These are phyloP conservation scores for Dactylellina sp. DNA, from an alignment of 2,329 filamentous ascomycete genomes.

Conservation along the genomic window DNA sequence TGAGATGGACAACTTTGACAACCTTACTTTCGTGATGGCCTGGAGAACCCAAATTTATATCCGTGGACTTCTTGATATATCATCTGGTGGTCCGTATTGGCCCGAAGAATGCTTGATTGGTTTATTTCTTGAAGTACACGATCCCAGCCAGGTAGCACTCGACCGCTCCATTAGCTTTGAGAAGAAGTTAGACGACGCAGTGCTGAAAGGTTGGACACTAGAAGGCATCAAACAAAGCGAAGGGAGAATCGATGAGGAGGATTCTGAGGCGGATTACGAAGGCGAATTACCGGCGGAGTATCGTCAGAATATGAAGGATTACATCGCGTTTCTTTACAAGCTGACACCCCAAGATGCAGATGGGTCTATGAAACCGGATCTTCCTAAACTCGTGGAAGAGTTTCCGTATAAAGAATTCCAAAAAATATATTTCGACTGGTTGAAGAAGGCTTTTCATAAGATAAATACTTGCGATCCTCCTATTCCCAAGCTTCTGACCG, in stretches of 20 bases:
- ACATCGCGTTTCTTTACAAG: neutral
- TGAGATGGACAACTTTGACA: constrained; percentile 7
- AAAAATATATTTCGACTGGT: constrained; percentile 10
- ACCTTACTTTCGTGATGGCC: constrained; percentile 8
- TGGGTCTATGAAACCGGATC: neutral
- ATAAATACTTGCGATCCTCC: constrained; percentile 6
- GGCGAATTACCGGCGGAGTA: neutral
- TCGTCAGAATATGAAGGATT: neutral
- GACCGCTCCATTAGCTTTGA: constrained; percentile 8
- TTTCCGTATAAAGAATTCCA: constrained; percentile 21
- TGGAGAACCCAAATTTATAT: constrained; percentile 44
- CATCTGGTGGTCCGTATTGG: neutral
- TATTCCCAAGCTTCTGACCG: neutral
- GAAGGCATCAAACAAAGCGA: too few species aligned
- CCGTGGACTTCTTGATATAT: neutral
- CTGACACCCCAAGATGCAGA: neutral
- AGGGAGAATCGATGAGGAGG: too few species aligned
- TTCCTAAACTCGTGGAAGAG: neutral
- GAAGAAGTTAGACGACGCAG: constrained; percentile 6
- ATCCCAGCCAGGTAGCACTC: neutral
- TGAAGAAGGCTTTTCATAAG: constrained; percentile 2
- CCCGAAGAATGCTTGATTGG: constrained; percentile 22
- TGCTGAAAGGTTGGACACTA: constrained; percentile 20
- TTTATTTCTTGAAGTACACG: neutral
- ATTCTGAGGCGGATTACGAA: neutral